Evolutionary conservation across 768 basidiomycete genomes (phyloP).

Genomic region (Xerocomellus chrysenteron): DNA sequence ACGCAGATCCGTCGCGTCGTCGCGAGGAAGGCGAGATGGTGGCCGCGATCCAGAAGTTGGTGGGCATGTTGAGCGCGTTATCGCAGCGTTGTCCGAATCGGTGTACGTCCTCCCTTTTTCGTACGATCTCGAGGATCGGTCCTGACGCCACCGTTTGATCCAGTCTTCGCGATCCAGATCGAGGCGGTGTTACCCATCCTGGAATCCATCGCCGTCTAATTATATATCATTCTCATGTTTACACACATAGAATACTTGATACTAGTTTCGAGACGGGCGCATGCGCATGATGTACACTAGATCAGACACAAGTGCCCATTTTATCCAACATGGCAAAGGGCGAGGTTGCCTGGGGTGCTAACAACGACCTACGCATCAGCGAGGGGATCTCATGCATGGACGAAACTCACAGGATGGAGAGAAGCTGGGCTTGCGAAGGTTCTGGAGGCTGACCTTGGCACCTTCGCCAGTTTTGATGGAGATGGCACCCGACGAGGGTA

Average conservation of each 20-base stretch:
- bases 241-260: neutral
- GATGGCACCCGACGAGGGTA: constrained; percentile 18
- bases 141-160: neutral
- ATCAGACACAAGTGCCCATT: constrained; percentile 15
- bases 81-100: constrained; percentile 17
- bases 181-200: constrained; percentile 27
- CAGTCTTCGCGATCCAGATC: constrained; percentile 24
- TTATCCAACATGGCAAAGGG: constrained; percentile 28
- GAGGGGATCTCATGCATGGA: neutral
- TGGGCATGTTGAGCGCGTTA: constrained; percentile 13
- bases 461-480: constrained; percentile 24
- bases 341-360: constrained; percentile 27
- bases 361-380: neutral
- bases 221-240: neutral
- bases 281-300: neutral
- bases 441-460: constrained; percentile 11
- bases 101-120: constrained; percentile 16
- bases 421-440: constrained; percentile 17
- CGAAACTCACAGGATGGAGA: constrained; percentile 25
- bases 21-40: constrained; percentile 15
- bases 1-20: constrained; percentile 1
- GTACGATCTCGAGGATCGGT: neutral
- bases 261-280: neutral
- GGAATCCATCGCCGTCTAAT: constrained; percentile 15
- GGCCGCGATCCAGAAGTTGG: constrained; percentile 16